Conservation (phyloP, 2,329 filamentous ascomycete genomes). For the Fusarium pseudocircinatum region DNA sequence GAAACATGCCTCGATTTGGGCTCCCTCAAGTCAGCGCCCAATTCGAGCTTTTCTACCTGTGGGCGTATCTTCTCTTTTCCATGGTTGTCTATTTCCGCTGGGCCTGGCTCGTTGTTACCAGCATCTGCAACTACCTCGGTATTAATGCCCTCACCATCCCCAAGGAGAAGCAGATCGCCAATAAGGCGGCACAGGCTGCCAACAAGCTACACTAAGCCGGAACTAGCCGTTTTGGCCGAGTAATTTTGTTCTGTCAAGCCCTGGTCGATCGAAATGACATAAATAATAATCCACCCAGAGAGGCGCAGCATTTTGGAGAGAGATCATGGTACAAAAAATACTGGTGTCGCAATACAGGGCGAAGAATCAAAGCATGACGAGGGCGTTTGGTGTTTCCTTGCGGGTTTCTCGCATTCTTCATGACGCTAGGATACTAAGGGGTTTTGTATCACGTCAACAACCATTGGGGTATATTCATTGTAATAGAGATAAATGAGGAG, state of each 20-base stretch:
- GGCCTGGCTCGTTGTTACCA: slow-evolving; percentile 89
- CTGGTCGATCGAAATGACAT: slow-evolving; percentile 4
- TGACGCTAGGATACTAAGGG: slow-evolving; percentile 23
- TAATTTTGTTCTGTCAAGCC: neutral
- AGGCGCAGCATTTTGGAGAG: slow-evolving; percentile 23
- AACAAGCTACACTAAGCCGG: slow-evolving; percentile 47
- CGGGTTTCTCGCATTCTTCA: slow-evolving; percentile 38
- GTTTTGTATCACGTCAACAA: slow-evolving; percentile 17
- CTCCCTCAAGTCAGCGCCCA: slow-evolving; percentile 71
- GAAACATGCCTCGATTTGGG: slow-evolving; percentile 83
- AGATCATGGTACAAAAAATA: slow-evolving; percentile 13
- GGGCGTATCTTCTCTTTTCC: slow-evolving; percentile 85
- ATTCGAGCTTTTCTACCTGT: slow-evolving; percentile 82
- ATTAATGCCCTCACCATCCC: slow-evolving; percentile 96
- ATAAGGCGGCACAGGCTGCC: slow-evolving; percentile 56
- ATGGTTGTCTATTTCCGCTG: slow-evolving; percentile 89
- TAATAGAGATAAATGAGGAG: slow-evolving; percentile 42
- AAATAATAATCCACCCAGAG: slow-evolving; percentile 28
- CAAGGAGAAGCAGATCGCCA: slow-evolving; percentile 66
- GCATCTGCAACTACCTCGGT: slow-evolving; percentile 90
- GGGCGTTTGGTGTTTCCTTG: slow-evolving; percentile 41
- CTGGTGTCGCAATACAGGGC: slow-evolving; percentile 26
- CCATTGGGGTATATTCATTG: slow-evolving; percentile 37
- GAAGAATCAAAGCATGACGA: slow-evolving; percentile 38
- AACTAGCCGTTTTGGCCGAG: neutral